A percentile compares a stretch with the other conserved stretches of the same genome.
Evolutionary conservation across 2,329 filamentous ascomycete species (phyloP).

Genomic region (Mycosphaerella sp.): DNA sequence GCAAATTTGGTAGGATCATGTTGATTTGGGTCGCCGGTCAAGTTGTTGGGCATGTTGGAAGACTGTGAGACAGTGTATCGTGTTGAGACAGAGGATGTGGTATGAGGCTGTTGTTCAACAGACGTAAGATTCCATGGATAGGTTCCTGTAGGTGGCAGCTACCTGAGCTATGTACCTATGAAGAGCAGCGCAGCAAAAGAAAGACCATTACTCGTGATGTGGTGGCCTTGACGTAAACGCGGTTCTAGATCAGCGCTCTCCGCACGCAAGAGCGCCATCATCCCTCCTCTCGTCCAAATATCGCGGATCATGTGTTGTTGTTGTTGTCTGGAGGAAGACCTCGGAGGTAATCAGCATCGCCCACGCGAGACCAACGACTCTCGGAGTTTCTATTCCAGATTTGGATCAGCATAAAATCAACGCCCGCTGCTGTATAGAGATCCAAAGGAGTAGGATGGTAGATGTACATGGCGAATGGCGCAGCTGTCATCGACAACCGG

Average conservation of each 20-base stretch:
- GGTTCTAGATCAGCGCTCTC: constrained; percentile 9
- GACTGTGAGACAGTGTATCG: neutral
- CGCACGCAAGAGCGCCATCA: constrained; percentile 3
- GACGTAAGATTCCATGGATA: neutral
- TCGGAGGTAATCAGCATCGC: neutral
- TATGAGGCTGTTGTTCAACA: neutral
- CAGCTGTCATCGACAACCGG: neutral
- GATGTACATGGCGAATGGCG: neutral
- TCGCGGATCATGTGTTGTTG: neutral
- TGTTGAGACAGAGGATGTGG: neutral
- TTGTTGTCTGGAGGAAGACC: neutral
- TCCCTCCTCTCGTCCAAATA: constrained; percentile 1
- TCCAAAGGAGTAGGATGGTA: neutral
- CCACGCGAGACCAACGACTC: neutral
- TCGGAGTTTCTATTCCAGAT: neutral
- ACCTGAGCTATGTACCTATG: neutral
- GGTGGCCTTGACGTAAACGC: constrained; percentile 14
- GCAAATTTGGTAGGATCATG: constrained; percentile 33
- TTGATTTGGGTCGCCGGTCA: constrained; percentile 38
- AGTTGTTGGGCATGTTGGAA: constrained; percentile 28
- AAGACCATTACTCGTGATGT: constrained; percentile 5
- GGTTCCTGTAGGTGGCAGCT: neutral
- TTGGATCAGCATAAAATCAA: neutral
- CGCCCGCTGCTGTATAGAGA: neutral
- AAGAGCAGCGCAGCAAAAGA: neutral